These are phyloP conservation scores for Ustilago cynodontis DNA, from an alignment of 1,284 basidiomycete species.

Conservation along the genomic window DNA sequence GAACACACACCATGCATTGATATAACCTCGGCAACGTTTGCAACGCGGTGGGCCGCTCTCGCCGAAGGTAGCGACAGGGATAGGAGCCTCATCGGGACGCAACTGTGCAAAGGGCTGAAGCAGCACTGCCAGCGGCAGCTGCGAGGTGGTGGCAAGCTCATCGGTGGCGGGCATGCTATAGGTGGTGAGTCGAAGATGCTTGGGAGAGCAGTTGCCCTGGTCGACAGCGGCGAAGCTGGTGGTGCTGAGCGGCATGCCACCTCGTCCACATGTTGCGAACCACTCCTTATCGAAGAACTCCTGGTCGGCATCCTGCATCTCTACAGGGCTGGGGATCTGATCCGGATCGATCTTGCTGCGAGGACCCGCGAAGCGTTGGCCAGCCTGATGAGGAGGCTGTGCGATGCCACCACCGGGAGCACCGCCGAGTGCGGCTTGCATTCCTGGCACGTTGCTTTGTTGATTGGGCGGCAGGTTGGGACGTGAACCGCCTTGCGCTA, in stretches of 20 bases:
- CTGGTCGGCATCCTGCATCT: constrained; percentile 85
- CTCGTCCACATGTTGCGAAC: constrained; percentile 81
- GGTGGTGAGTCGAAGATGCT: constrained; percentile 78
- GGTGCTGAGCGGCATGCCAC: constrained; percentile 80
- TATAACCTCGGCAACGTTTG: constrained; percentile 85
- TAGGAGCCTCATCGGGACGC: constrained; percentile 74
- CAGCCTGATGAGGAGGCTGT: constrained; percentile 71
- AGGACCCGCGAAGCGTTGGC: constrained; percentile 73
- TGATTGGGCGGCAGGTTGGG: constrained; percentile 39
- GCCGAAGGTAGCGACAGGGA: constrained; percentile 80
- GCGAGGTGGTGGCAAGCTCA: constrained; percentile 83
- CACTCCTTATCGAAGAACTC: constrained; percentile 82
- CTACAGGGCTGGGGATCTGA: constrained; percentile 91
- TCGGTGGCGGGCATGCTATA: constrained; percentile 83
- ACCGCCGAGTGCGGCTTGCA: constrained; percentile 40
- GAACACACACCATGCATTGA: constrained; percentile 95
- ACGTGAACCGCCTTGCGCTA: constrained; percentile 35
- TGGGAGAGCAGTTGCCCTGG: constrained; percentile 83
- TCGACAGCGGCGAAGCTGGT: constrained; percentile 91
- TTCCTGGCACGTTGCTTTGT: constrained; percentile 41
- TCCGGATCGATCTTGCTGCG: constrained; percentile 87
- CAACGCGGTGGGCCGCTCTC: constrained; percentile 86
- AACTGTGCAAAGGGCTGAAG: constrained; percentile 91
- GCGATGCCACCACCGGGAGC: constrained; percentile 32
- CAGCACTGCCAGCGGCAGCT: constrained; percentile 82